Percentiles rank a stretch among this genome's conserved stretches.
Evolutionary conservation across 1,139 yeast genomes (phyloP).

Genomic region (Scheffersomyces insectosa): DNA sequence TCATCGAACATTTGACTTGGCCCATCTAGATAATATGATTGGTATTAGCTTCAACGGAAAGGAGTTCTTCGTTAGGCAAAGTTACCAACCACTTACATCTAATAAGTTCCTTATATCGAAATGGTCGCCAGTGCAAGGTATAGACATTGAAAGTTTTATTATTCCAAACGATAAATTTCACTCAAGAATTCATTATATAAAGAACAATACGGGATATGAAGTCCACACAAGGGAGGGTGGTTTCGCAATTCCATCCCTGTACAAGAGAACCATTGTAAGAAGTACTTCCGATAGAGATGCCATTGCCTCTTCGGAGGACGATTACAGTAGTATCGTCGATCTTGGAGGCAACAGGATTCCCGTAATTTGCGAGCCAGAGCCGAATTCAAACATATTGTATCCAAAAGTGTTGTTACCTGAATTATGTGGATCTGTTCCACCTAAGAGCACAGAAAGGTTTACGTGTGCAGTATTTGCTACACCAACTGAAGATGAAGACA

Average conservation of each 20-base stretch:
- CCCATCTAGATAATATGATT: constrained; percentile 20
- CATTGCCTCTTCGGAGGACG: constrained; percentile 4
- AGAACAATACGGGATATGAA: constrained; percentile 8
- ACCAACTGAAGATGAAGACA: no score
- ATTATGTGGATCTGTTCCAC: constrained; percentile 6
- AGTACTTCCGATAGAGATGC: constrained; percentile 4
- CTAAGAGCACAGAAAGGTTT: constrained; percentile 4
- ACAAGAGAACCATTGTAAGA: not conserved
- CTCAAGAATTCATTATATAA: constrained; percentile 19
- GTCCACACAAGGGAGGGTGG: constrained; percentile 21
- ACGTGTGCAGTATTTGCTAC: constrained; percentile 4
- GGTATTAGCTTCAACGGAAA: constrained; percentile 11
- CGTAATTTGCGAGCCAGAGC: constrained; percentile 18
- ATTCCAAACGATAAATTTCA: constrained; percentile 20
- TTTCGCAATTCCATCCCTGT: constrained; percentile 6
- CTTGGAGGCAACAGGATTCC: constrained; percentile 9
- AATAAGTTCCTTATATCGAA: constrained; percentile 15
- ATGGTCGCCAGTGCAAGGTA: constrained; percentile 22
- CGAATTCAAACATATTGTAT: constrained; percentile 22
- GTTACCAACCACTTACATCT: constrained; percentile 5
- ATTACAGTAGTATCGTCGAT: constrained; percentile 10
- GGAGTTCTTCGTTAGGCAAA: constrained; percentile 9
- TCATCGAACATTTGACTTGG: constrained; percentile 13
- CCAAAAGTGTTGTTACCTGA: constrained; percentile 12
- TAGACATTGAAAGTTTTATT: constrained; percentile 21